Evolutionary conservation across 768 basidiomycete species (phyloP).

Genomic region (Tulasnella calospora): DNA sequence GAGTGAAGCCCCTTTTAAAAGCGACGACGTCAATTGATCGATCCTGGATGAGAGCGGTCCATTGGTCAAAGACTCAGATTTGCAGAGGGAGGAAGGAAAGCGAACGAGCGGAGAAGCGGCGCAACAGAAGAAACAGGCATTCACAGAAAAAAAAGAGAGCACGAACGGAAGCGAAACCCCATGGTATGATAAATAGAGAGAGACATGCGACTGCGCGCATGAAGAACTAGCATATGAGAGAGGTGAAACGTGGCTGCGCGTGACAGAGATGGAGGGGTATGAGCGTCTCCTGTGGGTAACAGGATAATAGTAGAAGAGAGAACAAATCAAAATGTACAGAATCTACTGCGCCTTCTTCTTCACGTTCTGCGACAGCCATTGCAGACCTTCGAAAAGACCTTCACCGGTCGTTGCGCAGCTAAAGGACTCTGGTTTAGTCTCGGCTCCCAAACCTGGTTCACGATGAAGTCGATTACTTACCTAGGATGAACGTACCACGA

Average conservation of each 20-base stretch:
- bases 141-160: not conserved
- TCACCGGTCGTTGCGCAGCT: conserved; percentile 46
- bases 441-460: not conserved
- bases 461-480: conserved; percentile 32
- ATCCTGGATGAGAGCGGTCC: not conserved
- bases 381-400: conserved; percentile 46
- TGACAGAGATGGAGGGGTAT: not conserved
- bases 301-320: not conserved
- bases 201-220: not conserved
- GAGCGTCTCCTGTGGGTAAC: not conserved
- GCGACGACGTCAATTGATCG: not conserved
- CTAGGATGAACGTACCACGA: conserved; percentile 50
- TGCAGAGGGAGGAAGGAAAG: not conserved
- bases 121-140: not conserved
- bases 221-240: not conserved
- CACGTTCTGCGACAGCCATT: conserved; percentile 37
- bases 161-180: conserved; percentile 4
- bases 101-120: not conserved
- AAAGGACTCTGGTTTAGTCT: not conserved
- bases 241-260: not conserved
- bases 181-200: conserved; percentile 9
- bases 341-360: conserved; percentile 17
- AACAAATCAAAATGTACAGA: not conserved
- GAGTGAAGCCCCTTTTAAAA: not conserved
- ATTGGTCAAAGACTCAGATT: not conserved